Evolutionary conservation across 1,284 basidiomycete species (phyloP).

Genomic region (Pseudozyma pruni): DNA sequence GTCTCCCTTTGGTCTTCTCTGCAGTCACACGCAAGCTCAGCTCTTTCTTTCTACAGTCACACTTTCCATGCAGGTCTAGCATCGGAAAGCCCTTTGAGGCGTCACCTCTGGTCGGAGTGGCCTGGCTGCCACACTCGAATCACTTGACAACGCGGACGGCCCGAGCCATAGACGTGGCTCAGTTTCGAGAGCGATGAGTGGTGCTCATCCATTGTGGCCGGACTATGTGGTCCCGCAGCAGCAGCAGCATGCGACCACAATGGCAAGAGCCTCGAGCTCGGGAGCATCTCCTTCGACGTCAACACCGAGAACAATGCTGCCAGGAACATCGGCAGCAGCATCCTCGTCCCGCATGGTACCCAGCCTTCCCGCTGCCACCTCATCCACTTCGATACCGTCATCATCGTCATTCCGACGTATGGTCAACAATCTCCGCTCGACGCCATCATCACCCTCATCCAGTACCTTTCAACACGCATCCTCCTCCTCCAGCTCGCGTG

Average conservation of each 20-base stretch:
- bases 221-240: conserved; percentile 16
- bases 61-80: conserved; percentile 6
- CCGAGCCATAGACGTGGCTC: not conserved
- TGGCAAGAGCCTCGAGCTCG: not conserved
- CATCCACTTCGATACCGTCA: not conserved
- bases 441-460: conserved; percentile 2
- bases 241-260: conserved; percentile 1
- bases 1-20: too few species aligned
- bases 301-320: not conserved
- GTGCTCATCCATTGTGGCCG: conserved; percentile 22
- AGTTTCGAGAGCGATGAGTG: conserved; percentile 9
- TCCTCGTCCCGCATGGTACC: not conserved
- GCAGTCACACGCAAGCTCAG: not conserved
- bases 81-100: not conserved
- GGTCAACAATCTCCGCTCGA: not conserved
- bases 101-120: not conserved
- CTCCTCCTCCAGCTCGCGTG: not conserved
- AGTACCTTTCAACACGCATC: not conserved
- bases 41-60: not conserved
- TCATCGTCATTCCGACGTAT: conserved; percentile 2
- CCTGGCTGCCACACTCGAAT: not conserved
- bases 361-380: not conserved
- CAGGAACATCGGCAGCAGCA: conserved; percentile 2
- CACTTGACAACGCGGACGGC: too few species aligned
- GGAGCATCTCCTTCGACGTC: not conserved